A percentile compares a stretch with the other conserved stretches of the same genome.
These are phyloP conservation scores for sweet orange (Citrus sinensis) DNA, from an alignment of 345 rosid genomes.

Conservation along the genomic window DNA sequence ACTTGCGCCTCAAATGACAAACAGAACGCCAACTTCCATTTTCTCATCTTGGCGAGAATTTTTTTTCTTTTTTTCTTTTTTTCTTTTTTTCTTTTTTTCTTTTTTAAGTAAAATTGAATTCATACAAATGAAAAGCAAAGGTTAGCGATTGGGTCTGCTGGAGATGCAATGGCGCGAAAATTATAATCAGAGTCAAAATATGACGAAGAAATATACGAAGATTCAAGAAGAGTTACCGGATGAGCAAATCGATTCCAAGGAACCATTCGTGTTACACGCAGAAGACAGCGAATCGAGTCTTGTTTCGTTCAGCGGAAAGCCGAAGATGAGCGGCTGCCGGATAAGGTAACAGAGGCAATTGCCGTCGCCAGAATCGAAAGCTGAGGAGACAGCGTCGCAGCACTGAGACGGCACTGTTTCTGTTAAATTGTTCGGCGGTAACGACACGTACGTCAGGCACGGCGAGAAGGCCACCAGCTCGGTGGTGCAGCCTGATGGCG, in stretches of 20 bases:
- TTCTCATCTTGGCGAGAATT: neutral
- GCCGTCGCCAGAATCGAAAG: slow-evolving; percentile 34
- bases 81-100: too few relatives aligned
- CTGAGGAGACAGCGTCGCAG: slow-evolving; percentile 53
- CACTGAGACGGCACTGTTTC: slow-evolving; percentile 39
- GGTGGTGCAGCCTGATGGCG: slow-evolving; percentile 39
- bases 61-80: too few relatives aligned
- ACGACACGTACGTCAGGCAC: slow-evolving; percentile 67
- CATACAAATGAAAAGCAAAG: too few relatives aligned
- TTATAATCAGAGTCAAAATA: neutral
- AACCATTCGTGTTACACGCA: slow-evolving; percentile 31
- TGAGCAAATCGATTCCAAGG: slow-evolving; percentile 53
- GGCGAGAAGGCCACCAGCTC: slow-evolving; percentile 70
- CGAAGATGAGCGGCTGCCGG: slow-evolving; percentile 59
- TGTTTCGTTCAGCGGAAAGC: slow-evolving; percentile 69
- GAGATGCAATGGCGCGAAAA: neutral
- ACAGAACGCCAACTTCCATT: neutral
- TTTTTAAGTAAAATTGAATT: too few relatives aligned
- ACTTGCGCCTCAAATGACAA: neutral
- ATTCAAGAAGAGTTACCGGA: slow-evolving; percentile 17
- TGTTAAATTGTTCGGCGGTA: slow-evolving; percentile 57
- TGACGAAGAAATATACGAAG: neutral
- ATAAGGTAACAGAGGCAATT: slow-evolving; percentile 72
- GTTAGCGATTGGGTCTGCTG: too few relatives aligned
- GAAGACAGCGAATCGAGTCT: slow-evolving; percentile 52